Percentiles rank a stretch among this genome's conserved stretches.
These are phyloP conservation scores for Myriosclerotinia duriaeana DNA, from an alignment of 2,329 filamentous ascomycete genomes.

Conservation along the genomic window DNA sequence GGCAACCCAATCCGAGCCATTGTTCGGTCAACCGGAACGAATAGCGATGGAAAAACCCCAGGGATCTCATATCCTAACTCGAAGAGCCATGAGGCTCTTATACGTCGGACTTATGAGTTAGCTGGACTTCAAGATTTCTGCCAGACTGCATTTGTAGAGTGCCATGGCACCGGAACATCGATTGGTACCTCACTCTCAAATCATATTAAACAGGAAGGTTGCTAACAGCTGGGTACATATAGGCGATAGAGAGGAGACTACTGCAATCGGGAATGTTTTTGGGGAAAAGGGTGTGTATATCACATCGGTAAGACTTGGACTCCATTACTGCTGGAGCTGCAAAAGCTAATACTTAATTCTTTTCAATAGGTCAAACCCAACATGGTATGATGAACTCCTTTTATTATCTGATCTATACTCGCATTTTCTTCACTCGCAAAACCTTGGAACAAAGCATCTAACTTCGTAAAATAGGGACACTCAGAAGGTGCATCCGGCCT, in stretches of 20 bases:
- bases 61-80: constrained; percentile 56
- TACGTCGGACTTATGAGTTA: constrained; percentile 22
- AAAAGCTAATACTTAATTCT: neutral
- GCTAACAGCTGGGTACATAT: neutral
- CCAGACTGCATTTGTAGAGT: constrained; percentile 27
- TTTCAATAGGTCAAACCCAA: constrained; percentile 41
- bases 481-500: constrained; percentile 43
- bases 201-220: neutral
- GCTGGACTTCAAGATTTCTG: constrained; percentile 23
- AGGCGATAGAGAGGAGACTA: constrained; percentile 26
- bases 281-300: constrained; percentile 26
- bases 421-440: too few relatives aligned
- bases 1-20: constrained; percentile 58
- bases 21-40: constrained; percentile 52
- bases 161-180: constrained; percentile 30
- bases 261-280: constrained; percentile 18
- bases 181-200: constrained; percentile 9
- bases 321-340: neutral
- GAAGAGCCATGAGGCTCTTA: constrained; percentile 42
- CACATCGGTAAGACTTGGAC: constrained; percentile 22
- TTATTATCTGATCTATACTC: too few relatives aligned
- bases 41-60: constrained; percentile 58
- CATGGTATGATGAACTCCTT: constrained; percentile 20
- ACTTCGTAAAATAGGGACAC: constrained; percentile 26
- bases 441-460: too few relatives aligned